Conservation (phyloP, 805 yeast genomes). For the Candida pseudoglaebosa region DNA sequence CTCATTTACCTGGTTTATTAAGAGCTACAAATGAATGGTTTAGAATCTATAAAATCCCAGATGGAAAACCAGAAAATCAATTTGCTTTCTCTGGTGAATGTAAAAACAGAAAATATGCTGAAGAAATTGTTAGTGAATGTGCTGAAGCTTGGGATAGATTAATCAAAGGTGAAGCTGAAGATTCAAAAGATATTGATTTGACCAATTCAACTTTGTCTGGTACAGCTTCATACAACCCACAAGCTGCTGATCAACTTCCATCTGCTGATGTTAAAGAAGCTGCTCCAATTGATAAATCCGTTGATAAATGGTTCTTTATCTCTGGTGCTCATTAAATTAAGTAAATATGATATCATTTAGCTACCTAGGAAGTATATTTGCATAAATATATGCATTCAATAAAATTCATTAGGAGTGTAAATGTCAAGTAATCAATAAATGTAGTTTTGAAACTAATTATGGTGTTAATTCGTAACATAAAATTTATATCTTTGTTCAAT, state of each 20-base stretch:
- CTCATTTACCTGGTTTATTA: conserved; percentile 66
- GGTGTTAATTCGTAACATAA: background rate
- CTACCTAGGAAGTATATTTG: too few relatives aligned
- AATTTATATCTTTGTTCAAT: too few relatives aligned
- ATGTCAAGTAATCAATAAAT: too few relatives aligned
- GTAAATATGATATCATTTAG: too few relatives aligned
- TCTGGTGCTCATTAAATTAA: conserved; percentile 63
- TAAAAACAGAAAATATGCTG: conserved; percentile 54
- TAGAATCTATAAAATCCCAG: conserved; percentile 77
- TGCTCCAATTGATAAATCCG: conserved; percentile 93
- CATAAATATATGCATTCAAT: too few relatives aligned
- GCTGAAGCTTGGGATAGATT: conserved; percentile 64
- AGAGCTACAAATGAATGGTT: conserved; percentile 74
- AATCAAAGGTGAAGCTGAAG: conserved; percentile 39
- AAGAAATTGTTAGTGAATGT: conserved; percentile 59
- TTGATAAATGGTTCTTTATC: conserved; percentile 98
- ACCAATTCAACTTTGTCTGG: conserved; percentile 68
- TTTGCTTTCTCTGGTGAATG: conserved; percentile 75
- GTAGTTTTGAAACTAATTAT: too few relatives aligned
- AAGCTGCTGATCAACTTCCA: conserved; percentile 53
- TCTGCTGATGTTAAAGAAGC: conserved; percentile 69
- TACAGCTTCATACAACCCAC: conserved; percentile 48
- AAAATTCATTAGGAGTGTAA: too few relatives aligned
- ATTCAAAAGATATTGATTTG: conserved; percentile 58
- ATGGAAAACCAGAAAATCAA: conserved; percentile 70